phyloP scores from a whole-genome alignment of 257 asterid genomes.

The Forsythia suspensa region DNA sequence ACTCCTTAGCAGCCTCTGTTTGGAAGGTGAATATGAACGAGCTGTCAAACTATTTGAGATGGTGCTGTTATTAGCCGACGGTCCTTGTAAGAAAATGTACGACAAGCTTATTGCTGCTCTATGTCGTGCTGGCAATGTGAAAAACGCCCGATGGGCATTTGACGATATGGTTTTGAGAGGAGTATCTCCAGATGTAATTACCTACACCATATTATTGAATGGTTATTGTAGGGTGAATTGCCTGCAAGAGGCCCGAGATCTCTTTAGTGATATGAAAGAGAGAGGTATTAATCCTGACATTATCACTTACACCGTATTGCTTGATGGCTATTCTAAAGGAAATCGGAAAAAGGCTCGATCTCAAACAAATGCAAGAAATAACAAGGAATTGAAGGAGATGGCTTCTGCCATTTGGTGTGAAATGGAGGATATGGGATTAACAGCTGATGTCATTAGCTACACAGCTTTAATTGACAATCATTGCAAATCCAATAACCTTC shows the following conservation, averaged over 20 bases:
- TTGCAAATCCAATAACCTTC: slow-evolving; percentile 65
- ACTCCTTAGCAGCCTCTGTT: slow-evolving; percentile 65
- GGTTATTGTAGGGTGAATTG: slow-evolving; percentile 68
- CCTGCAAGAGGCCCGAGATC: slow-evolving; percentile 51
- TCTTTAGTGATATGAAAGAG: slow-evolving; percentile 62
- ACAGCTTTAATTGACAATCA: slow-evolving; percentile 69
- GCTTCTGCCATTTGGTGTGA: slow-evolving; percentile 37
- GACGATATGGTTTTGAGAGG: slow-evolving; percentile 51
- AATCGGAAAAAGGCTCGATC: slow-evolving; percentile 27
- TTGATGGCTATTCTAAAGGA: slow-evolving; percentile 59
- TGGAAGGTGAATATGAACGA: slow-evolving; percentile 51
- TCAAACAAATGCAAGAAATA: slow-evolving; percentile 18
- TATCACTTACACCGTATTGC: slow-evolving; percentile 63
- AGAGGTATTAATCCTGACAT: slow-evolving; percentile 72
- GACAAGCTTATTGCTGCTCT: slow-evolving; percentile 58
- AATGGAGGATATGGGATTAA: slow-evolving; percentile 50
- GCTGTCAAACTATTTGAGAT: slow-evolving; percentile 43
- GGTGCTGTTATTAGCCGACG: slow-evolving; percentile 40
- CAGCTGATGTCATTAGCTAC: slow-evolving; percentile 63
- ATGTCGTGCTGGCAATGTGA: slow-evolving; percentile 68
- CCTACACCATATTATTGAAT: slow-evolving; percentile 69
- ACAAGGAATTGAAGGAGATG: slow-evolving; percentile 22
- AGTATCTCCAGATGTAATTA: slow-evolving; percentile 57
- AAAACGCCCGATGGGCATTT: slow-evolving; percentile 57
- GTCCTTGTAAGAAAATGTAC: slow-evolving; percentile 50